These are phyloP conservation scores for Pichia eremophila DNA, from an alignment of 805 yeast genomes.

Conservation along the genomic window DNA sequence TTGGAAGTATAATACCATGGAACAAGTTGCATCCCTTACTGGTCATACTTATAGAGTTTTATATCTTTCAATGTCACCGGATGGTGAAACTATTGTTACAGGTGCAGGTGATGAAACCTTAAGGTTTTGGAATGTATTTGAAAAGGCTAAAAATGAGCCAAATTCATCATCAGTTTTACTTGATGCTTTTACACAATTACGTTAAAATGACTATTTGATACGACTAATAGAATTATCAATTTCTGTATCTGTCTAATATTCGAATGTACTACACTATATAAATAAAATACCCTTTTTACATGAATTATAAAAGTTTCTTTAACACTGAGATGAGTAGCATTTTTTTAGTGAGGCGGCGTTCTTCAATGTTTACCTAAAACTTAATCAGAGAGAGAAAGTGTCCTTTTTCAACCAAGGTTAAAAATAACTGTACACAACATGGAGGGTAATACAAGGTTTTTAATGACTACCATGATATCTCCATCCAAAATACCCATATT, in stretches of 20 bases:
- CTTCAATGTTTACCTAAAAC: not conserved
- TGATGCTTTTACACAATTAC: slow-evolving; percentile 66
- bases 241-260: too few relatives aligned
- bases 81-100: slow-evolving; percentile 92
- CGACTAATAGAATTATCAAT: too few relatives aligned
- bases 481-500: slow-evolving; percentile 47
- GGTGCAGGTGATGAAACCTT: slow-evolving; percentile 98
- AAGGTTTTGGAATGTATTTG: slow-evolving; percentile 92
- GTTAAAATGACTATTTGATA: slow-evolving; percentile 27
- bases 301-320: too few relatives aligned
- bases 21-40: slow-evolving; percentile 84
- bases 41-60: slow-evolving; percentile 93
- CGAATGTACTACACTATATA: too few relatives aligned
- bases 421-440: not conserved
- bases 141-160: slow-evolving; percentile 51
- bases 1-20: slow-evolving; percentile 91
- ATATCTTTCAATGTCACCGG: slow-evolving; percentile 84
- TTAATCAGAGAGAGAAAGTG: too few relatives aligned
- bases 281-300: not conserved
- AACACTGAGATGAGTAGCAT: too few relatives aligned
- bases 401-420: too few relatives aligned
- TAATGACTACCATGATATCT: slow-evolving; percentile 34
- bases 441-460: slow-evolving; percentile 5
- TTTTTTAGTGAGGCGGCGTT: too few relatives aligned
- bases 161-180: slow-evolving; percentile 55